A percentile compares a stretch with the other conserved stretches of the same genome.
Evolutionary conservation across 2,329 filamentous ascomycete genomes (phyloP).

Genomic region (Diaporthe longicolla): DNA sequence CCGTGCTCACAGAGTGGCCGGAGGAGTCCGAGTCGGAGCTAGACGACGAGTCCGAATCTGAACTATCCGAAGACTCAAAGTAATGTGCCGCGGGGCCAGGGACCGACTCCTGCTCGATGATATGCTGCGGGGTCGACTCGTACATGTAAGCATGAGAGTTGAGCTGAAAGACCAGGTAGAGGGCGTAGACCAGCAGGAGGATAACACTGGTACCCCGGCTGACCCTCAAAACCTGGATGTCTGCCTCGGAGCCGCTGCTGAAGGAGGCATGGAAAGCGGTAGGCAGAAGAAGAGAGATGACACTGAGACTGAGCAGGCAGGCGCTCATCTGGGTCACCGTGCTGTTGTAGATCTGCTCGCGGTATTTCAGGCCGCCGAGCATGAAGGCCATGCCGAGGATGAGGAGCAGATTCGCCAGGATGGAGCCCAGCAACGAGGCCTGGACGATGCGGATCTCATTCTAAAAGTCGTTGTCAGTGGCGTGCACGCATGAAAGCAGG

Average conservation of each 20-base stretch:
- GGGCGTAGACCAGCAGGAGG: slow-evolving; percentile 78
- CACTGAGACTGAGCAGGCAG: slow-evolving; percentile 76
- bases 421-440: slow-evolving; percentile 81
- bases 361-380: slow-evolving; percentile 76
- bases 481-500: neutral
- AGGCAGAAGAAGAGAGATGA: slow-evolving; percentile 56
- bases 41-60: slow-evolving; percentile 55
- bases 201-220: slow-evolving; percentile 84
- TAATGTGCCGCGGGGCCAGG: slow-evolving; percentile 78
- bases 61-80: slow-evolving; percentile 68
- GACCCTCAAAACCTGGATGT: slow-evolving; percentile 76
- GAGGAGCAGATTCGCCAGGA: slow-evolving; percentile 81
- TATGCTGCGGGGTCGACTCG: slow-evolving; percentile 77
- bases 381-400: slow-evolving; percentile 84
- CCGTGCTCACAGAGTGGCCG: slow-evolving; percentile 60
- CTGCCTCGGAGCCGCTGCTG: slow-evolving; percentile 67
- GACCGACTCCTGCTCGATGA: slow-evolving; percentile 73
- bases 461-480: slow-evolving; percentile 32
- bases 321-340: slow-evolving; percentile 82
- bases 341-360: slow-evolving; percentile 80
- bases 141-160: slow-evolving; percentile 78
- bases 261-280: slow-evolving; percentile 77
- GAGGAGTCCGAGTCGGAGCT: slow-evolving; percentile 71
- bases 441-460: slow-evolving; percentile 83
- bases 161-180: slow-evolving; percentile 83